Evolutionary conservation across 148 eudicot genomes (phyloP).

Genomic region (Rheum nobile): DNA sequence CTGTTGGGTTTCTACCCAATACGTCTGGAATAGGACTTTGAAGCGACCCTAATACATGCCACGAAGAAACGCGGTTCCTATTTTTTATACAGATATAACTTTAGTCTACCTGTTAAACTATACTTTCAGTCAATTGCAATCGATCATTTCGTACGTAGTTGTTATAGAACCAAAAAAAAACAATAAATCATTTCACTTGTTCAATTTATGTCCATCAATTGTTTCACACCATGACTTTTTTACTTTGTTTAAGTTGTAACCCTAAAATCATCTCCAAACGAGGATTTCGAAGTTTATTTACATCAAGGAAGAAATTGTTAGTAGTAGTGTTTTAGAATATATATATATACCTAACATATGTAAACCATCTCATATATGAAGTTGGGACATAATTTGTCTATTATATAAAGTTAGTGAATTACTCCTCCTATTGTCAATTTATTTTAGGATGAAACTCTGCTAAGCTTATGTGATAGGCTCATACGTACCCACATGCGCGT

Average conservation of each 20-base stretch:
- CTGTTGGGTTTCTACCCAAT: slow-evolving; percentile 10
- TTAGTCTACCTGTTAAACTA: background rate
- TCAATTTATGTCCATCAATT: background rate
- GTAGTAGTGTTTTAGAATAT: too few species aligned
- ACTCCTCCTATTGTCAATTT: too few species aligned
- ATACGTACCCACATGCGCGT: too few species aligned
- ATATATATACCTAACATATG: too few species aligned
- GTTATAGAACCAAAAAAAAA: background rate
- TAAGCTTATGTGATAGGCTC: too few species aligned
- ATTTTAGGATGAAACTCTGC: too few species aligned
- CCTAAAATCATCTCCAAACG: background rate
- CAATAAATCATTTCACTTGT: background rate
- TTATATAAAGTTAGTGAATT: too few species aligned
- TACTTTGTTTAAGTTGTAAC: background rate
- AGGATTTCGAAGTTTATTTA: background rate
- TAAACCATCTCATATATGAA: too few species aligned
- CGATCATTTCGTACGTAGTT: slow-evolving; percentile 3
- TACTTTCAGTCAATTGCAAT: slow-evolving; percentile 2
- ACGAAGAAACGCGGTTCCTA: slow-evolving; percentile 3
- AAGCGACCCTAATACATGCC: slow-evolving; percentile 5
- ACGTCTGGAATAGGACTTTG: slow-evolving; percentile 7
- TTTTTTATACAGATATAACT: background rate
- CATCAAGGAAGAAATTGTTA: too few species aligned
- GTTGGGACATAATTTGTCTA: too few species aligned
- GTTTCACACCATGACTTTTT: background rate